Evolutionary conservation across 352 stramenopile genomes (phyloP), one percentile per base, ranked within the genome.

Genomic region (Globisporangium megalacanthum): DNA sequence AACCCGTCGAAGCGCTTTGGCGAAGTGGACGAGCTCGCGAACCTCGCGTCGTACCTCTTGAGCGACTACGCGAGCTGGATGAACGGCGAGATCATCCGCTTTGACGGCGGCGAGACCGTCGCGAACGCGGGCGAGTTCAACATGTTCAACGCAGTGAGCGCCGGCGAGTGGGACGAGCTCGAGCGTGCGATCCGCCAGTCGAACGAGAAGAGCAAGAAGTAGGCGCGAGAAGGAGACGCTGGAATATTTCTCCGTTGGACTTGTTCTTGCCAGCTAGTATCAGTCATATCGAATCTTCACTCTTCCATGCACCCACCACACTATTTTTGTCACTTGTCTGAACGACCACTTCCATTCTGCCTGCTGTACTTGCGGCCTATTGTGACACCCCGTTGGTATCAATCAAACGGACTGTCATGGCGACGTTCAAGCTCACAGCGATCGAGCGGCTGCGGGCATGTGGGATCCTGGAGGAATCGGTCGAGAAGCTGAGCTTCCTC

Each of bases 401-500:
- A 29, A 29, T 29, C 25, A 29, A 29, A 29, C 25, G 25, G 2
- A 29, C 25, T 58, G 44, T 22, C n/a, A 52, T 52, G 53, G 33
- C 53, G 63, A 55, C 70, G 45, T 79, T 77, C 71, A 89, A 89
- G 56, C 66, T 94, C 44, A 83, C 69, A 49, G 59, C 79, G 4
- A 85, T 69, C 11, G 83, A 94, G 70, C 78, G 72, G 10, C 69
- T 90, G 6, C 74, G 86, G 19, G 85, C 82, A 19, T 88, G 80
- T 48, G 83, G 85, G 20, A 75, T 96, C 52, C 56, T 97, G 41
- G 88, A 98, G 61, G 91, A 98, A 55, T 85, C 88, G 1, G 64
- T 95, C 15, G 89, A 97, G 72, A 97, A 97, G 70, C 75, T 97
- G 49, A 79, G 60, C 44, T 97, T 97, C 61, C 70, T 97, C 11